A percentile compares a stretch with the other conserved stretches of the same genome.
Conservation (phyloP, 2,329 filamentous ascomycete genomes). For the Curvularia lunata region DNA sequence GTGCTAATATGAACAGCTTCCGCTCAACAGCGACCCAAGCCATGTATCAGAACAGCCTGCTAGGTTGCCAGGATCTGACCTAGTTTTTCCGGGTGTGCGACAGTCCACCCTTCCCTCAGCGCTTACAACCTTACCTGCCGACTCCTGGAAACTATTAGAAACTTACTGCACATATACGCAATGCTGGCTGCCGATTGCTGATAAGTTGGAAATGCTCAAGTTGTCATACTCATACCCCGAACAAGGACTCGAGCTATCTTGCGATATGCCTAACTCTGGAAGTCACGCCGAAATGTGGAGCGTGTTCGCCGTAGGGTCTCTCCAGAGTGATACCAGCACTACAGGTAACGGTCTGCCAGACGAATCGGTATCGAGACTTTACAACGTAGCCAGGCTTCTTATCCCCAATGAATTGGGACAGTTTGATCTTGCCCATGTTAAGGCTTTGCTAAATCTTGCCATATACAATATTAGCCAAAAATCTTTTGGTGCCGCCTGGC, state of each 20-base stretch:
- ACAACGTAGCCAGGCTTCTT: constrained; percentile 33
- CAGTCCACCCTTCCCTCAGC: not conserved
- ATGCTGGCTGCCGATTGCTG: constrained; percentile 75
- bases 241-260: constrained; percentile 46
- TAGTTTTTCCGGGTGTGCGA: constrained; percentile 26
- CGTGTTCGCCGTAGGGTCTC: constrained; percentile 50
- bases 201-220: constrained; percentile 67
- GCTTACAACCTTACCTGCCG: constrained; percentile 57
- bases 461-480: constrained; percentile 66
- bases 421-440: constrained; percentile 49
- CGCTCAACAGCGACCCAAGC: constrained; percentile 6
- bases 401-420: constrained; percentile 37
- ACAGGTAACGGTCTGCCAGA: constrained; percentile 4
- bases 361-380: constrained; percentile 22
- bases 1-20: constrained; percentile 7
- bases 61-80: not conserved
- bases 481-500: constrained; percentile 65
- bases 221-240: constrained; percentile 61
- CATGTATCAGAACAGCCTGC: not conserved
- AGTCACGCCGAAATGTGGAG: constrained; percentile 55
- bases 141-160: constrained; percentile 60
- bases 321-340: constrained; percentile 19
- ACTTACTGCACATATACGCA: constrained; percentile 75
- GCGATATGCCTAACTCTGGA: constrained; percentile 37
- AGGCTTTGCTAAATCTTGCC: constrained; percentile 57